These are phyloP conservation scores for Botrytis fabae DNA, from an alignment of 2,329 filamentous ascomycete species.

Conservation along the genomic window DNA sequence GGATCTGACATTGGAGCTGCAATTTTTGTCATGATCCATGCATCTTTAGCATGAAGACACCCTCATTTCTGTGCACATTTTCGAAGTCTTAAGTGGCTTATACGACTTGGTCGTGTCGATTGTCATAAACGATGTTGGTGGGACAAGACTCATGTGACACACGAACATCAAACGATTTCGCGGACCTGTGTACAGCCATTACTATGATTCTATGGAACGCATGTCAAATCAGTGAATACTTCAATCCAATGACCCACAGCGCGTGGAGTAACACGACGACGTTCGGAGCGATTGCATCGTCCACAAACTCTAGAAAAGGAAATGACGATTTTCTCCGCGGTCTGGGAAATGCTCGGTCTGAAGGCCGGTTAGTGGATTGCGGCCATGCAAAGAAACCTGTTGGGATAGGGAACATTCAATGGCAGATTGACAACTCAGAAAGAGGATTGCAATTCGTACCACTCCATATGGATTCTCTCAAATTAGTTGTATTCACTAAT, in stretches of 20 bases:
- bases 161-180: fast-evolving
- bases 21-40: no score
- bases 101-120: fast-evolving
- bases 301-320: not conserved
- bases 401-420: no score
- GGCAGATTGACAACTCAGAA: no score
- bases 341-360: not conserved
- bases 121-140: fast-evolving
- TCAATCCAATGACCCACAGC: not conserved
- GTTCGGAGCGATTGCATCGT: not conserved
- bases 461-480: no score
- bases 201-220: not conserved
- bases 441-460: no score
- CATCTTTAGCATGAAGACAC: no score
- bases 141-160: not conserved
- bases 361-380: not conserved
- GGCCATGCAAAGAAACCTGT: not conserved
- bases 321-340: not conserved
- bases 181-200: not conserved
- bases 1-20: no score
- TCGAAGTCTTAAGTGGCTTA: not conserved
- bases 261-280: not conserved
- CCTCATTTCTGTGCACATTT: no score
- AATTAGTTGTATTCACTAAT: no score
- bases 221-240: not conserved